Evolutionary conservation across 2,329 filamentous ascomycete genomes (phyloP), one percentile per base, ranked within the genome.

Genomic region (Rhynchosporium secalis): DNA sequence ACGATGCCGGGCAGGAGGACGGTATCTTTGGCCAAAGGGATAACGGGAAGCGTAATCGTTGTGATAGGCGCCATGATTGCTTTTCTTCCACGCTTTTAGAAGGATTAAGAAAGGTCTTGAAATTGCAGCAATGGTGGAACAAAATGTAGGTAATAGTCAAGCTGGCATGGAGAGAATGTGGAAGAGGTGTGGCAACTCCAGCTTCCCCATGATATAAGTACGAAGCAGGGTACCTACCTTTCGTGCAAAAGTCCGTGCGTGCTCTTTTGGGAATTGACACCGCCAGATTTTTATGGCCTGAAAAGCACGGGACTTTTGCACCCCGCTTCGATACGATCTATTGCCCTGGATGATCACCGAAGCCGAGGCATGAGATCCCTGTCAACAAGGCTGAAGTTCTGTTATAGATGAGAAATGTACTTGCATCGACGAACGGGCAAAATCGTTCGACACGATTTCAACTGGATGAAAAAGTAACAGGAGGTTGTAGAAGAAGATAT

Each of bases 1-100:
- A 93, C 87, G 61, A 93, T 86, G 65, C 92, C 92, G 3, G 95
- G 95, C 9, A 96, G 84, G 46, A 98, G 86, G 68, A 97, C 90
- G 65, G 86, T 85, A 68, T 89, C 90, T 72, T 88, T 87, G 58
- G 91, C 86, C 48, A 98, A 84, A 43, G 92, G 91, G 69, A 98
- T 89, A 70, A 98, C 79, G 51, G 94, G 90, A 40, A 96, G 76
- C 33, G 70, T 73, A 26, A 65, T 62, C 12, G 67, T 46, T 60
- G 66, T 70, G 29, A 45, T 51, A 9, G 66, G 65, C 31, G 69
- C 65, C 69, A 72, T 72, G 13, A 26, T 66, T 36, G 33, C 41
- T 20, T 36, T 31, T 38, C 15, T n/a, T 46, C 46, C 20, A 36
- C 47, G 41, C 43, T 40, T 6, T 31, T 15, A 31, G 15, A 12